Percentiles rank a stretch among this genome's conserved stretches.
phyloP scores from a whole-genome alignment of 306 rosid genomes.

The Rubus idaeus region DNA sequence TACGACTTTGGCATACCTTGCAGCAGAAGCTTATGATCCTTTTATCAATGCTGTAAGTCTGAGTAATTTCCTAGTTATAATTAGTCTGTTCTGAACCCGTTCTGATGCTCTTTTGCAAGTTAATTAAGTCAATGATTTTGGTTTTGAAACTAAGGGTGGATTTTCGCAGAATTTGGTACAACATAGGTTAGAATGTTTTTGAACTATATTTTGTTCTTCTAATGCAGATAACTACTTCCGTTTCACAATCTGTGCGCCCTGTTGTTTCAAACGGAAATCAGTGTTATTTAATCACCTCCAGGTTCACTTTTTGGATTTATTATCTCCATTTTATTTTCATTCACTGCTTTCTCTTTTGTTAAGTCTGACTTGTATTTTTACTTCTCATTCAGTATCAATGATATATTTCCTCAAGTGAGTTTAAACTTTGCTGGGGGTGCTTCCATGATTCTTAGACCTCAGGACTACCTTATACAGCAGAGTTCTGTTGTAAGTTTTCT shows the following conservation, averaged over 20 bases:
- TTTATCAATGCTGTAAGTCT: constrained; percentile 81
- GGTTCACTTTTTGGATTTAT: constrained; percentile 38
- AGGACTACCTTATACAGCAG: constrained; percentile 90
- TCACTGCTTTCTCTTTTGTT: constrained; percentile 4
- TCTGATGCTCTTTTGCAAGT: constrained; percentile 21
- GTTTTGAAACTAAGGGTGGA: neutral
- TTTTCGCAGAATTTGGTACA: neutral
- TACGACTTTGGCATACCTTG: constrained; percentile 96
- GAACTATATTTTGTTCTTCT: neutral
- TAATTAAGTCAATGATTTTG: neutral
- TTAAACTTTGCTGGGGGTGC: constrained; percentile 88
- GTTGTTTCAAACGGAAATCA: constrained; percentile 65
- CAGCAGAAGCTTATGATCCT: constrained; percentile 81
- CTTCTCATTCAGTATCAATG: constrained; percentile 53
- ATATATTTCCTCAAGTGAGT: constrained; percentile 84
- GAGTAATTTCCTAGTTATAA: constrained; percentile 21
- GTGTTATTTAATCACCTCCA: constrained; percentile 67
- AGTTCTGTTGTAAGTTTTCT: constrained; percentile 65
- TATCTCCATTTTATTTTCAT: constrained; percentile 10
- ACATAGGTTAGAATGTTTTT: neutral
- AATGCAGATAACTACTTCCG: constrained; percentile 55
- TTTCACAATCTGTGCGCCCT: constrained; percentile 64
- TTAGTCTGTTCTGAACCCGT: constrained; percentile 19
- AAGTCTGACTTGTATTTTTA: constrained; percentile 19
- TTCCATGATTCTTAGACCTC: constrained; percentile 69